phyloP scores from a whole-genome alignment of 331 rosid genomes.

The Spiraea crenata region DNA sequence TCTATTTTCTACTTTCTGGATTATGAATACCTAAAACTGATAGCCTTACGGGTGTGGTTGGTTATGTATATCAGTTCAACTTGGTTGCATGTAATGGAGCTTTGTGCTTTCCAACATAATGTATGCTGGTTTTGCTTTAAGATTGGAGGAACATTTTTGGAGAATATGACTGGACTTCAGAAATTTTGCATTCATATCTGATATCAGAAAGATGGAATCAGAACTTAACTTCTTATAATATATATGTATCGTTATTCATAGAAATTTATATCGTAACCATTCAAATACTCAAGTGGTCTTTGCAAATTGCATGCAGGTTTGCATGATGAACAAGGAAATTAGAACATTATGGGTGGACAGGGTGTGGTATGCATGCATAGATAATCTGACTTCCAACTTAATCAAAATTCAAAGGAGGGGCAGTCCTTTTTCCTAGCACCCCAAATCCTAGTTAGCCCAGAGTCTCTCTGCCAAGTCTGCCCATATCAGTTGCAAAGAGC shows the following conservation, averaged over 20 bases:
- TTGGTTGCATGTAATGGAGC: not conserved
- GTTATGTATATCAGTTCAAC: not conserved
- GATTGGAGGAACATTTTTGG: not conserved
- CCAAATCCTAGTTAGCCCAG: too few relatives aligned
- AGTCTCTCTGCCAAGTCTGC: too few relatives aligned
- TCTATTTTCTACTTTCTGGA: too few relatives aligned
- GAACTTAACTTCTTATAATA: too few relatives aligned
- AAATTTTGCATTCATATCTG: not conserved
- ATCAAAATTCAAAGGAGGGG: too few relatives aligned
- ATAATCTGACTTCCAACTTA: too few relatives aligned
- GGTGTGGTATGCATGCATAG: too few relatives aligned
- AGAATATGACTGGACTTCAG: not conserved
- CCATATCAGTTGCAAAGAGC: not conserved
- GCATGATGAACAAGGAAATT: not conserved
- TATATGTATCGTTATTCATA: not conserved
- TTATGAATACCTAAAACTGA: too few relatives aligned
- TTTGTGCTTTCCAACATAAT: not conserved
- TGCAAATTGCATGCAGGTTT: constrained; percentile 3
- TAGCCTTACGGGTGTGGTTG: not conserved
- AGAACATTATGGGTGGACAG: not conserved
- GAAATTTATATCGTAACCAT: not conserved
- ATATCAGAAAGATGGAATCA: too few relatives aligned
- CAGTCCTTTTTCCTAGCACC: too few relatives aligned
- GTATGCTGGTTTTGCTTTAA: not conserved
- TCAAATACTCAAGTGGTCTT: not conserved